Evolutionary conservation across 2,329 filamentous ascomycete species (phyloP), one percentile per base, ranked within the genome.

Genomic region (Trichophyton mentagrophytes): DNA sequence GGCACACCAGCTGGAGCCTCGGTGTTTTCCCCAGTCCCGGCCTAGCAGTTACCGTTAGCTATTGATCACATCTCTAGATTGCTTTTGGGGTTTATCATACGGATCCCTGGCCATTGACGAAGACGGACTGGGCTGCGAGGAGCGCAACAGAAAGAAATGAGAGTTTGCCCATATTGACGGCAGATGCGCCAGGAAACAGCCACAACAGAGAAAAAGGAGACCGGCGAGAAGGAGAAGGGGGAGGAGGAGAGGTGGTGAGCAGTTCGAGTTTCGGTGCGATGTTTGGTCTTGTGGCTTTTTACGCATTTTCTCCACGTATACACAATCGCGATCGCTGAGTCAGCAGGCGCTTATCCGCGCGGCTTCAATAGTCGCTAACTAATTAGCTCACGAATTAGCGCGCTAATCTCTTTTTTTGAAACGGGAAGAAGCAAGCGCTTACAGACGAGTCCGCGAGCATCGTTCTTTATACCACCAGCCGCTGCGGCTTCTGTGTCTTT

Each of bases 131-230:
- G 68, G 89, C 77, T 64, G 87, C 86, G 74, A 90, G 78, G 64
- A 91, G 76, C 67, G 86, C 85, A 69, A 92, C 77, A 62, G 86
- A 80, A 68, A 88, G 83, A 69, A 88, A 80, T 77, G 85, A 86
- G 75, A 89, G 80, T 71, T 82, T 83, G 77, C 86, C 83, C 89
- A 93, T 93, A 72, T 72, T 78, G 73, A 61, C 60, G 51, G 56
- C 42, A 42, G 49, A 40, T 56, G 40, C 38, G 61, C 61, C 60
- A 40, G 25, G 47, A 61, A 15, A 20, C 27, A 51, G 57, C 30
- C 20, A 46, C 56, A 13, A 44, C 27, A 51, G 49, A 44, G 58
- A 61, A 63, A 47, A 49, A 2, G 33, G 33, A 38, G 27, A 38
- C 33, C 33, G 33, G 33, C 9, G 2, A 38, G 55, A 55, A 59